These are phyloP conservation scores for Globisporangium abappressorium DNA, from an alignment of 352 stramenopile genomes.

Conservation along the genomic window DNA sequence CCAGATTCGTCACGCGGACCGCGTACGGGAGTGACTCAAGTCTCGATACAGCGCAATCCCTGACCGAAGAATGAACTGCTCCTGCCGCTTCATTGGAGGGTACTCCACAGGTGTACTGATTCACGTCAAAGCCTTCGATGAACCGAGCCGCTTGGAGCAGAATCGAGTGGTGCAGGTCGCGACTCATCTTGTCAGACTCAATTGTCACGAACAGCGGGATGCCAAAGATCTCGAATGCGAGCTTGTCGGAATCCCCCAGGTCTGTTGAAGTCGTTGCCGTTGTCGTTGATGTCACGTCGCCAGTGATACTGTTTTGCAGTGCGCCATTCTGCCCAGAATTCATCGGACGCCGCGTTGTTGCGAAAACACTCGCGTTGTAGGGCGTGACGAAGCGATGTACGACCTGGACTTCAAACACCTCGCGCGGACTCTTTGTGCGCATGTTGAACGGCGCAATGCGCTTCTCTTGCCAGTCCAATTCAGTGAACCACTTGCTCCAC, in stretches of 20 bases:
- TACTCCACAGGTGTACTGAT: conserved; percentile 3
- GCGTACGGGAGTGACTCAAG: conserved; percentile 41
- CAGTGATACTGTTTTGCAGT: neutral
- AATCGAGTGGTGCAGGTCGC: conserved; percentile 66
- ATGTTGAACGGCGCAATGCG: conserved; percentile 46
- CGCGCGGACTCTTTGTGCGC: conserved; percentile 34
- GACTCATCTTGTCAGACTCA: conserved; percentile 54
- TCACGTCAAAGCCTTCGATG: conserved; percentile 21
- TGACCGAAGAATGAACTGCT: conserved; percentile 5
- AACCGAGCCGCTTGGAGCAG: conserved; percentile 67
- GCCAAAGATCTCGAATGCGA: conserved; percentile 53
- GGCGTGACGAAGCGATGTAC: conserved; percentile 47
- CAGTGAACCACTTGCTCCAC: conserved; percentile 72
- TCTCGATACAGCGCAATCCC: conserved; percentile 2
- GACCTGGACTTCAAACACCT: conserved; percentile 81
- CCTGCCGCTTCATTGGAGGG: neutral
- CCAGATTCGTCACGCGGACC: conserved; percentile 55
- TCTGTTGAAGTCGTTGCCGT: conserved; percentile 8
- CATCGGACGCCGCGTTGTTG: neutral
- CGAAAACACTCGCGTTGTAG: conserved; percentile 3
- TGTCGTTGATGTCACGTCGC: neutral
- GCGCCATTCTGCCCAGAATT: neutral
- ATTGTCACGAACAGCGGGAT: conserved; percentile 75
- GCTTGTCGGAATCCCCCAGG: conserved; percentile 18
- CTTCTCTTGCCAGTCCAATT: conserved; percentile 49